Evolutionary conservation across 306 rosid genomes (phyloP).

Genomic region (Mimosa bimucronata): DNA sequence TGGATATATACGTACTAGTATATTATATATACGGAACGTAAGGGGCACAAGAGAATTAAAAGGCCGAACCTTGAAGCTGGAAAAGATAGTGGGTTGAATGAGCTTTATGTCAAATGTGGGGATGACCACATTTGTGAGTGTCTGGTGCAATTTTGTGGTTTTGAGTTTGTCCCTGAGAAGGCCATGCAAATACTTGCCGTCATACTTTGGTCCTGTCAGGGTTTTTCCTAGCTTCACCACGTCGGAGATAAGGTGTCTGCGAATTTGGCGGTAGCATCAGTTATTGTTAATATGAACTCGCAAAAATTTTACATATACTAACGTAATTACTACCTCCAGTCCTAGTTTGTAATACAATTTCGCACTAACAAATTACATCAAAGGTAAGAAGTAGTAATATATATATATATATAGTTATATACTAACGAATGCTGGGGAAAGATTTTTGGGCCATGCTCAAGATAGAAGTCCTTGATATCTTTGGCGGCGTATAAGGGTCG

Average conservation of each 20-base stretch:
- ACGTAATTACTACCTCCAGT: too few relatives aligned
- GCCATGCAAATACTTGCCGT: slow-evolving; percentile 51
- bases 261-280: not conserved
- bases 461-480: slow-evolving; percentile 68
- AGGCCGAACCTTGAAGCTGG: slow-evolving; percentile 55
- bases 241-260: slow-evolving; percentile 15
- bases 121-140: slow-evolving; percentile 59
- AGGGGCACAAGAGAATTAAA: not conserved
- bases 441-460: slow-evolving; percentile 54
- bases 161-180: slow-evolving; percentile 42
- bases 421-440: slow-evolving; percentile 57
- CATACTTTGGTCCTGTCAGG: slow-evolving; percentile 54
- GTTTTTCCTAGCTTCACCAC: not conserved
- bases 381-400: too few relatives aligned
- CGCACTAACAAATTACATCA: too few relatives aligned
- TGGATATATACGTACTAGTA: too few relatives aligned
- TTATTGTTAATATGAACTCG: not conserved
- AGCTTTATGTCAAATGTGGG: slow-evolving; percentile 58
- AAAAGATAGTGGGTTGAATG: slow-evolving; percentile 64
- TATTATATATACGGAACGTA: not conserved
- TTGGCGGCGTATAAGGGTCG: slow-evolving; percentile 65
- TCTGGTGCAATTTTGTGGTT: slow-evolving; percentile 35
- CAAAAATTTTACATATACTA: too few relatives aligned
- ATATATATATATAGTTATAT: too few relatives aligned
- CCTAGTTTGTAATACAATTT: too few relatives aligned